Evolutionary conservation across 371 early-diverging fungal species (phyloP).

Genomic region (Phascolomyces articulosus): DNA sequence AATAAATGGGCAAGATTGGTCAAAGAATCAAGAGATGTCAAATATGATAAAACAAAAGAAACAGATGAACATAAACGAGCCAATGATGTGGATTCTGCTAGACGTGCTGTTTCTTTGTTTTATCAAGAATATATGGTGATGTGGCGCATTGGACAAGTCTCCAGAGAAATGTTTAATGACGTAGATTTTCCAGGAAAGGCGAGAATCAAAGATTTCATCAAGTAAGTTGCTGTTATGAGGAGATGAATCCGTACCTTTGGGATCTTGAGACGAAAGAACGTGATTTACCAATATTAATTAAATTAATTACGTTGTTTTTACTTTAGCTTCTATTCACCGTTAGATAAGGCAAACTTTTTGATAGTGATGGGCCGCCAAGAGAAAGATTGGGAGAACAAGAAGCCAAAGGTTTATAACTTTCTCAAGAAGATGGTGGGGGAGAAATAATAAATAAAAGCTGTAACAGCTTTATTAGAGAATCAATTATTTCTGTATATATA

Average conservation of each 20-base stretch:
- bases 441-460: too few relatives aligned
- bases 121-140: constrained; percentile 12
- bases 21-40: neutral
- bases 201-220: neutral
- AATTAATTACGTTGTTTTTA: too few relatives aligned
- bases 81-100: constrained; percentile 4
- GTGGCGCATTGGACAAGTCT: constrained; percentile 11
- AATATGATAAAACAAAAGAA: neutral
- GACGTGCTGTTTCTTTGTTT: constrained; percentile 2
- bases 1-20: neutral
- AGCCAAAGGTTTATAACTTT: constrained; percentile 11
- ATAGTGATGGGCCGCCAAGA: neutral
- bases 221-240: too few relatives aligned
- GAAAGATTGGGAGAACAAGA: neutral
- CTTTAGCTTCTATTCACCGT: neutral
- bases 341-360: constrained; percentile 10
- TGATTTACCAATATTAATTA: too few relatives aligned
- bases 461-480: too few relatives aligned
- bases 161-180: constrained; percentile 11
- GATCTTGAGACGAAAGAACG: too few relatives aligned
- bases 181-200: constrained; percentile 14
- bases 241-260: too few relatives aligned
- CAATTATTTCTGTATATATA: too few relatives aligned
- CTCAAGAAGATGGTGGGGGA: neutral
- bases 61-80: neutral